These are phyloP conservation scores for Daldinia grandis DNA, from an alignment of 495 filamentous ascomycete genomes.

Conservation along the genomic window DNA sequence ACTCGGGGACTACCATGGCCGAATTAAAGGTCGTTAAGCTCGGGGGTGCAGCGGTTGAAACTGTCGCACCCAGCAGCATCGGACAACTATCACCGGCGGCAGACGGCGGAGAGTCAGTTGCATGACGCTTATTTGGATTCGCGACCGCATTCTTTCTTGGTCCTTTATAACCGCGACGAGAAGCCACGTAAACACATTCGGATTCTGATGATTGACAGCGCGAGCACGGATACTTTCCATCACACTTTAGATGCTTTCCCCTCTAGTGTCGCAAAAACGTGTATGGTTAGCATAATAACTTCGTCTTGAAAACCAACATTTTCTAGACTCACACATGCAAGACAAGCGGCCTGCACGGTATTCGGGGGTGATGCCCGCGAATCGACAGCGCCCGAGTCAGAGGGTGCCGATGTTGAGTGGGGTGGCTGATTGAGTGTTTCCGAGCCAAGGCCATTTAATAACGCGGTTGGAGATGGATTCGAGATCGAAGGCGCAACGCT, in stretches of 20 bases:
- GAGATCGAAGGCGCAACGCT: slow-evolving; percentile 29
- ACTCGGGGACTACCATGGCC: slow-evolving; percentile 49
- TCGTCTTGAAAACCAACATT: background rate
- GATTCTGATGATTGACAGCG: slow-evolving; percentile 53
- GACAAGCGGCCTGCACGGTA: slow-evolving; percentile 58
- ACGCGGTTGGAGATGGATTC: slow-evolving; percentile 35
- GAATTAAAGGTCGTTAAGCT: slow-evolving; percentile 49
- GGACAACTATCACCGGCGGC: slow-evolving; percentile 52
- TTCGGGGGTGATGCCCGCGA: slow-evolving; percentile 48
- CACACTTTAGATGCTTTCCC: slow-evolving; percentile 61
- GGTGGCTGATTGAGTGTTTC: slow-evolving; percentile 36
- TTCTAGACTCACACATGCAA: slow-evolving; percentile 55
- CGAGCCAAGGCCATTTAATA: slow-evolving; percentile 42
- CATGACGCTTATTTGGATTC: slow-evolving; percentile 62
- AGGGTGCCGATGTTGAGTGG: slow-evolving; percentile 34
- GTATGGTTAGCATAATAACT: slow-evolving; percentile 19
- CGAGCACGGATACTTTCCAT: slow-evolving; percentile 55
- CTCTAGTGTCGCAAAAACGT: slow-evolving; percentile 46
- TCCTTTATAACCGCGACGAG: slow-evolving; percentile 62
- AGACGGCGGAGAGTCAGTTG: slow-evolving; percentile 56
- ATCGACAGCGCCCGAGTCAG: slow-evolving; percentile 33
- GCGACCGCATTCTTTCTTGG: slow-evolving; percentile 52
- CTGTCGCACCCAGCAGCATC: slow-evolving; percentile 53
- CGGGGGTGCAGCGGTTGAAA: slow-evolving; percentile 38
- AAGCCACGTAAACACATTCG: slow-evolving; percentile 60